A percentile compares a stretch with the other conserved stretches of the same genome.
Conservation (phyloP, 164 flowering plant genomes). For the Dillenia turbinata region DNA sequence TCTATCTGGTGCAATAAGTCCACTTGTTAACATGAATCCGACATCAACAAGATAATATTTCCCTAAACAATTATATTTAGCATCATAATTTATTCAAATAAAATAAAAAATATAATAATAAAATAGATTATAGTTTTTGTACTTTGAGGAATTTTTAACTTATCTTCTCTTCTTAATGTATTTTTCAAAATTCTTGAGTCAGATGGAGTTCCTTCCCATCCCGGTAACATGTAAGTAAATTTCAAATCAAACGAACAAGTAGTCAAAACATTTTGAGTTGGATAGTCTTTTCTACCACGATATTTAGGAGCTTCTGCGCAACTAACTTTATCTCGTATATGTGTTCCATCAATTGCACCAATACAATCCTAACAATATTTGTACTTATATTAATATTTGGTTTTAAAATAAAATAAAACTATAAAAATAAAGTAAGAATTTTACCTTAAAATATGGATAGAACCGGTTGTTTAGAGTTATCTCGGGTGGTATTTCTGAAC, state of each 20-base stretch:
- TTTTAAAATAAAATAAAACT: neutral
- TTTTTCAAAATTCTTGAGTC: conserved; percentile 1
- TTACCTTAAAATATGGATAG: conserved; percentile 2
- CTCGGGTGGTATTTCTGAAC: neutral
- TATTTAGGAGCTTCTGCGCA: neutral
- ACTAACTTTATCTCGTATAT: neutral
- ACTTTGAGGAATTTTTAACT: neutral
- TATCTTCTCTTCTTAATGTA: neutral
- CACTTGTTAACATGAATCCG: neutral
- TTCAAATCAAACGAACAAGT: neutral
- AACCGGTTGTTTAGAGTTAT: neutral
- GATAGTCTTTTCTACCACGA: neutral
- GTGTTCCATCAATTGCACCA: conserved; percentile 3
- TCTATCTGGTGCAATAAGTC: neutral
- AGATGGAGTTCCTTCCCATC: conserved; percentile 1
- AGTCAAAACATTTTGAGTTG: neutral
- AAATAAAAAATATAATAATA: neutral
- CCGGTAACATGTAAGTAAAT: conserved; percentile 2
- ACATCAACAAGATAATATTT: conserved; percentile 4
- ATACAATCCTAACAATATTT: neutral
- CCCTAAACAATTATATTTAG: neutral
- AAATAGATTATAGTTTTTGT: neutral
- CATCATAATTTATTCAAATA: too few species aligned
- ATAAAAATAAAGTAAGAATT: neutral
- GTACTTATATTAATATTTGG: neutral